Conservation (phyloP, 2,329 filamentous ascomycete species). For the Coniochaeta sp. region DNA sequence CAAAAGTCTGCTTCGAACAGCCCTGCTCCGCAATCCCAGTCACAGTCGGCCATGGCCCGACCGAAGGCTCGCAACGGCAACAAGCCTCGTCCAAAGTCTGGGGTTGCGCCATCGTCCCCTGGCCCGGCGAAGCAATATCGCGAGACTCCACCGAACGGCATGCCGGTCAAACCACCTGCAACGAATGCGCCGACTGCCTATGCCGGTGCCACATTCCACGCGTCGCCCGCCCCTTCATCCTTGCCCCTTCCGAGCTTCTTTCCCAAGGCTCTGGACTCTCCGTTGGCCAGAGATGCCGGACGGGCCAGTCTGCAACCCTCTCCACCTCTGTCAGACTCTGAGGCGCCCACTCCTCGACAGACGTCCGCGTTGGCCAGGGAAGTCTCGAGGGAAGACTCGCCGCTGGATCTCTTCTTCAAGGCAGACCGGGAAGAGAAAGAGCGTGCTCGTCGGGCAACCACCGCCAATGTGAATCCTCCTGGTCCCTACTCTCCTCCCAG, state of each 20-base stretch:
- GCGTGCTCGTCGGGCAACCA: constrained; percentile 46
- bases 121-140: constrained; percentile 31
- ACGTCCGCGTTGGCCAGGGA: constrained; percentile 22
- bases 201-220: constrained; percentile 90
- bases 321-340: constrained; percentile 45
- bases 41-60: constrained; percentile 22
- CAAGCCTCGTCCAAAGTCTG: constrained; percentile 22
- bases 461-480: constrained; percentile 32
- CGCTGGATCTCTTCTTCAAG: constrained; percentile 84
- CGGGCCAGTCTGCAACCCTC: constrained; percentile 37
- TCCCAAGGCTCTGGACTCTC: constrained; percentile 66
- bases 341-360: constrained; percentile 39
- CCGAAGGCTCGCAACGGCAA: constrained; percentile 24
- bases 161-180: constrained; percentile 35
- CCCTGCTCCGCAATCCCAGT: constrained; percentile 20
- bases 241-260: constrained; percentile 85
- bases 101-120: constrained; percentile 27
- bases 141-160: constrained; percentile 37
- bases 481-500: constrained; percentile 45
- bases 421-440: constrained; percentile 76
- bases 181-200: constrained; percentile 68
- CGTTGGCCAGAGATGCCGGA: constrained; percentile 34
- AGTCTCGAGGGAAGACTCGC: constrained; percentile 53
- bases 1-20: constrained; percentile 32
- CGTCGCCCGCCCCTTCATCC: constrained; percentile 84